phyloP scores from a whole-genome alignment of 768 basidiomycete genomes.

The Rossbeevera mucosa region DNA sequence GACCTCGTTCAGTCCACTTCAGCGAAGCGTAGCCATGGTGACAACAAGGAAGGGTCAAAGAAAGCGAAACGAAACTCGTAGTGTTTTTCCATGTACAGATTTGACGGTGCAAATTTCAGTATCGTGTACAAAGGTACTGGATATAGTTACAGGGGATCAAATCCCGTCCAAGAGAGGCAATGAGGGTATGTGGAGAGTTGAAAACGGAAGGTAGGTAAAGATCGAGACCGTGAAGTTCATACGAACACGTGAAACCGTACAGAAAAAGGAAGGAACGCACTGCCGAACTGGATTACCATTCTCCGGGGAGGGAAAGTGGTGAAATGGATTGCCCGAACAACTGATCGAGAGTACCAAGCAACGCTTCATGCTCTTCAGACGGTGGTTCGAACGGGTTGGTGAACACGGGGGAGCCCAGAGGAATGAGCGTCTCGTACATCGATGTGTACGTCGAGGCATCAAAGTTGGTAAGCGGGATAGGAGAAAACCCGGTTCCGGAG shows the following conservation, averaged over 20 bases:
- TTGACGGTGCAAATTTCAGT: not conserved
- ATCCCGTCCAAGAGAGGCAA: constrained; percentile 2
- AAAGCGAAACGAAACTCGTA: constrained; percentile 27
- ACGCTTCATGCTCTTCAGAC: constrained; percentile 2
- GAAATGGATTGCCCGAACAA: constrained; percentile 29
- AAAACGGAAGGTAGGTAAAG: constrained; percentile 3
- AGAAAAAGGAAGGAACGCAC: not conserved
- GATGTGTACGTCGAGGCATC: constrained; percentile 8
- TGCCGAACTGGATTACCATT: constrained; percentile 11
- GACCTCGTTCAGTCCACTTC: constrained; percentile 20
- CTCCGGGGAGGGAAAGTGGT: constrained; percentile 15
- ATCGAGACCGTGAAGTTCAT: not conserved
- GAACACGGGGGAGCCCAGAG: constrained; percentile 28
- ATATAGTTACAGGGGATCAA: constrained; percentile 18
- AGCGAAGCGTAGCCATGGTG: constrained; percentile 24
- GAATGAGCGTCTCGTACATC: constrained; percentile 4
- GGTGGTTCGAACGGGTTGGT: constrained; percentile 25
- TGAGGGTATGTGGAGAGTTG: not conserved
- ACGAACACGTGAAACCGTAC: constrained; percentile 3
- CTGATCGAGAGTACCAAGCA: constrained; percentile 26
- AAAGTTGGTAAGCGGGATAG: constrained; percentile 9
- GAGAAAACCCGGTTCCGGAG: not conserved
- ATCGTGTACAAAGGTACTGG: constrained; percentile 9
- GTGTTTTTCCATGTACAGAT: not conserved
- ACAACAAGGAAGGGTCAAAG: constrained; percentile 22